These are phyloP conservation scores for Lipomyces sp. DNA, from an alignment of 805 yeast species.

Conservation along the genomic window DNA sequence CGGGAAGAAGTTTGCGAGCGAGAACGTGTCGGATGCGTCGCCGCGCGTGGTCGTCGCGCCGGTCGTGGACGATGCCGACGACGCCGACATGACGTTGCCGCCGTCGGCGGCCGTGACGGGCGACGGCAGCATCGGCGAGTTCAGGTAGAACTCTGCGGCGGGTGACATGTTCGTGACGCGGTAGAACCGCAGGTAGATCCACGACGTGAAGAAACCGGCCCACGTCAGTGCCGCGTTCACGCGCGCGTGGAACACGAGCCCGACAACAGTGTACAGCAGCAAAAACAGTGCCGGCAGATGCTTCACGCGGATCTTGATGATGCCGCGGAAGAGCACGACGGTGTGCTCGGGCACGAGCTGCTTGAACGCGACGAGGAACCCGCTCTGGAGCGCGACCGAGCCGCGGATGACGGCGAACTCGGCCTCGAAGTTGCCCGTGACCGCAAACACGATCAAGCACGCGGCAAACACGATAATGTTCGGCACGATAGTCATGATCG, in stretches of 20 bases:
- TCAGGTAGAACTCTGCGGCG: slow-evolving; percentile 7
- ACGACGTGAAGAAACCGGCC: slow-evolving; percentile 58
- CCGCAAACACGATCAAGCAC: slow-evolving; percentile 18
- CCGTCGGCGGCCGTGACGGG: slow-evolving; percentile 18
- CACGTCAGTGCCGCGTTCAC: slow-evolving; percentile 35
- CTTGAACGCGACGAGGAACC: slow-evolving; percentile 60
- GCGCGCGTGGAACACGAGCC: slow-evolving; percentile 33
- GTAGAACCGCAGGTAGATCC: slow-evolving; percentile 75
- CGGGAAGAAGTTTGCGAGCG: slow-evolving; percentile 82
- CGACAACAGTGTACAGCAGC: slow-evolving; percentile 33
- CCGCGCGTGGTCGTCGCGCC: slow-evolving; percentile 49
- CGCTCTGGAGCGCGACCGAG: slow-evolving; percentile 53
- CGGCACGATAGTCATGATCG: slow-evolving; percentile 41
- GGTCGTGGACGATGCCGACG: neutral
- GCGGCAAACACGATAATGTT: slow-evolving; percentile 40
- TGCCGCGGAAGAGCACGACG: slow-evolving; percentile 48
- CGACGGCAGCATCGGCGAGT: slow-evolving; percentile 14
- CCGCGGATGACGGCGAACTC: slow-evolving; percentile 51
- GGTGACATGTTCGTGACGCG: slow-evolving; percentile 7
- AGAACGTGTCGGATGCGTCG: slow-evolving; percentile 88
- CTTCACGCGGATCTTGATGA: slow-evolving; percentile 44
- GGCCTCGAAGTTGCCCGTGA: neutral
- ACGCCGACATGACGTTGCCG: neutral
- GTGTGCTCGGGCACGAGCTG: slow-evolving; percentile 64
- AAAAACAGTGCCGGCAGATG: slow-evolving; percentile 44